Base-by-base conservation (phyloP, 768 basidiomycete genomes). In the Astraeus odoratus region DNA sequence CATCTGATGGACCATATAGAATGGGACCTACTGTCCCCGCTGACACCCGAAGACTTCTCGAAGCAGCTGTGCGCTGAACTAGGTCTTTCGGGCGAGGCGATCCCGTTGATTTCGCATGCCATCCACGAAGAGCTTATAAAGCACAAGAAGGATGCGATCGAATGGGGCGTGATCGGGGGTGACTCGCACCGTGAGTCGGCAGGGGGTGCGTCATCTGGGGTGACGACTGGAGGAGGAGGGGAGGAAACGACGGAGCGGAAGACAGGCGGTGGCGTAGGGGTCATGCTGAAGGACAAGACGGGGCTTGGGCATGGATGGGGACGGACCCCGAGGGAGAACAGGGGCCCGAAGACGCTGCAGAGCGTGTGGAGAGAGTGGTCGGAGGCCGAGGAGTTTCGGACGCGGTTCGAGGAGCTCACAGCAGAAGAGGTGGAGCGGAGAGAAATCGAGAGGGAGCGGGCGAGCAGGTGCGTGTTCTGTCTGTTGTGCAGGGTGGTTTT, bases 351-450 rank as follows among this genome's bases (percentile, higher is more conserved):
- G 64, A 70, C 75, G 24, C 66, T 97, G 39, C 78, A 78, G 63
- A 87, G 93, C 46, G 86, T 94, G 3, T 98, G 95, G 95, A 69
- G 93, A 36, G 95, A 97, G 60, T 98, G 93, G 92, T 76, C 74
- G 26, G 95, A 96, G 60, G 80, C 86, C 27, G 88, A 88, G 58
- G 90, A 94, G 61, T 96, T 89, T 63, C 76, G 78, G 51, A 97
- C 96, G 30, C 73, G 81, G 41, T 84, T 96, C 61, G 83, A 96
- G 64, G 83, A 88, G 52, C 60, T 98, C 51, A 89, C 73, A 3
- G 76, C 82, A 16, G 96, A 97, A 65, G 96, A 99, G 62, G 82
- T 97, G 47, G 94, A 94, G 64, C 72, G 80, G 66, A 76, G 89
- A 57, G 93, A 96, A 68, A 67, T 86, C 34, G 92, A 94, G 69